Conservation (phyloP, 2,329 filamentous ascomycete genomes). For the Exophiala lecanii-corni region DNA sequence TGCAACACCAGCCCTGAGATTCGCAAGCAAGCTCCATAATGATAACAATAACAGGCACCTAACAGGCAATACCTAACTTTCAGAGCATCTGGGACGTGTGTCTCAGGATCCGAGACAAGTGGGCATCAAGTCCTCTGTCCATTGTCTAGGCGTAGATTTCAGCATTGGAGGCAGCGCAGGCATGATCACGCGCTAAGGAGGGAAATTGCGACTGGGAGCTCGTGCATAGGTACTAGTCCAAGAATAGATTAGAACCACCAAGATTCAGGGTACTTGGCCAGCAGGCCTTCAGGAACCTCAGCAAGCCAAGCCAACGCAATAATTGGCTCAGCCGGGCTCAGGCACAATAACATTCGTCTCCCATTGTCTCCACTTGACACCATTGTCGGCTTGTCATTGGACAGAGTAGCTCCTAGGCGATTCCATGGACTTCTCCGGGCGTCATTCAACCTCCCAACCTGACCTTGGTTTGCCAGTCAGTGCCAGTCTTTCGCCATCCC, state of each 20-base stretch:
- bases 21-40: too few relatives aligned
- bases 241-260: constrained; percentile 5
- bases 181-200: constrained; percentile 16
- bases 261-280: background rate
- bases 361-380: background rate
- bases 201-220: constrained; percentile 17
- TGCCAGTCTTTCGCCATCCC: constrained; percentile 4
- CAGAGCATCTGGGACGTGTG: too few relatives aligned
- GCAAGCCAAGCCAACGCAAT: background rate
- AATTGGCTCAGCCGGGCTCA: constrained; percentile 4
- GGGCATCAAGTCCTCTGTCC: too few relatives aligned
- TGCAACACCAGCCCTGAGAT: too few relatives aligned
- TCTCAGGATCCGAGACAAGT: too few relatives aligned
- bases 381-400: constrained; percentile 1
- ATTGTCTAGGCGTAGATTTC: constrained; percentile 9
- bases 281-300: background rate
- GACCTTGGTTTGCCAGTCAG: too few relatives aligned
- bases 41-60: too few relatives aligned
- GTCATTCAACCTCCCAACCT: background rate
- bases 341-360: constrained; percentile 2
- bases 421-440: constrained; percentile 14
- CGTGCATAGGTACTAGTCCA: constrained; percentile 9
- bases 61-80: too few relatives aligned
- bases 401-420: constrained; percentile 3
- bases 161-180: constrained; percentile 8